A percentile compares a stretch with the other conserved stretches of the same genome.
These are phyloP conservation scores for Hemisphaericaspora xylofermentans DNA, from an alignment of 1,139 yeast species.

Conservation along the genomic window DNA sequence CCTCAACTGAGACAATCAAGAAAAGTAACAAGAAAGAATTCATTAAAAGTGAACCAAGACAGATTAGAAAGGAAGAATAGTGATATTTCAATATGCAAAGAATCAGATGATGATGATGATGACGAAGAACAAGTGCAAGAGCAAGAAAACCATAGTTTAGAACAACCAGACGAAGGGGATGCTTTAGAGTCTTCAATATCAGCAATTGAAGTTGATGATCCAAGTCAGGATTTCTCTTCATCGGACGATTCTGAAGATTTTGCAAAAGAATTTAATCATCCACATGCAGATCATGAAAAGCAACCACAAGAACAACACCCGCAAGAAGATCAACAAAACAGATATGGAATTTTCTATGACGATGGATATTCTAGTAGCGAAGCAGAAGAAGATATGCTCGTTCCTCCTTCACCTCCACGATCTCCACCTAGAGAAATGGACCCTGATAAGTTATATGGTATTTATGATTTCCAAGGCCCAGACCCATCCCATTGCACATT, in stretches of 20 bases:
- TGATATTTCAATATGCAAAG: conserved; percentile 1
- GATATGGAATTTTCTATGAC: conserved; percentile 11
- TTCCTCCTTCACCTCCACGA: conserved; percentile 66
- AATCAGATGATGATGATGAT: conserved; percentile 3
- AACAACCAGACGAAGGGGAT: neutral
- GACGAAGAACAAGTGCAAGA: neutral
- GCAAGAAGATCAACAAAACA: neutral
- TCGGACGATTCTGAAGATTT: neutral
- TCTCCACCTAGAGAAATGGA: conserved; percentile 83
- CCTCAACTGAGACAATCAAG: conserved; percentile 3
- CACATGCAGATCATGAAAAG: too few relatives aligned
- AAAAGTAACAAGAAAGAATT: conserved; percentile 11
- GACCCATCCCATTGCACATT: conserved; percentile 91
- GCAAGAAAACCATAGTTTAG: too few relatives aligned
- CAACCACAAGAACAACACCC: neutral
- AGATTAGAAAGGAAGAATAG: conserved; percentile 10
- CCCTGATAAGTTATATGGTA: conserved; percentile 81
- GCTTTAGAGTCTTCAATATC: conserved; percentile 2
- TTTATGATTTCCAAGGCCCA: conserved; percentile 86
- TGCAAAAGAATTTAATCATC: neutral
- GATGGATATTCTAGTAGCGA: conserved; percentile 19
- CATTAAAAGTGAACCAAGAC: conserved; percentile 11
- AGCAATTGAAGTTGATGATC: conserved; percentile 7
- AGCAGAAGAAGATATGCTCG: conserved; percentile 23
- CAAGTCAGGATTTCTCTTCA: conserved; percentile 1